A percentile compares a stretch with the other conserved stretches of the same genome.
Conservation (phyloP, 352 stramenopile genomes). For the Globisporangium camurandrum region DNA sequence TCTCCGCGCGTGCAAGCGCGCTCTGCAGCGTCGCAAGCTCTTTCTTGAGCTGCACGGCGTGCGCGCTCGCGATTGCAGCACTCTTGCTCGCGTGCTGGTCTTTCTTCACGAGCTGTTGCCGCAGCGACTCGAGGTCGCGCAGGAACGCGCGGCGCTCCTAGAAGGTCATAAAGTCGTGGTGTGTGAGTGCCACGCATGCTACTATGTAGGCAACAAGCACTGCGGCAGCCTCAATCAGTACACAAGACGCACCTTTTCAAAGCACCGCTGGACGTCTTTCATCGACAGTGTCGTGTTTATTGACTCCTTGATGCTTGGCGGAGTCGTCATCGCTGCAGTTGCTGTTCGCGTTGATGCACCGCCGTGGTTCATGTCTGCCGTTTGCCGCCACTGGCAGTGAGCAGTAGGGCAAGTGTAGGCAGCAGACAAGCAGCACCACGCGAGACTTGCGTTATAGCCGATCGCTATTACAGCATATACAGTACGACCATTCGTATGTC, state of each 20-base stretch:
- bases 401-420: too few species aligned
- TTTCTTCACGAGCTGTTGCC: conserved; percentile 72
- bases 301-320: conserved; percentile 3
- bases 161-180: too few species aligned
- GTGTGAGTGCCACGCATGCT: not conserved
- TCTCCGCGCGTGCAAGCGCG: conserved; percentile 31
- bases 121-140: conserved; percentile 61
- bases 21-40: conserved; percentile 57
- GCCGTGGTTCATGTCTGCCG: too few species aligned
- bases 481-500: too few species aligned
- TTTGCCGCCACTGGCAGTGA: too few species aligned
- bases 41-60: conserved; percentile 70
- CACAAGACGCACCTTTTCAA: conserved; percentile 41
- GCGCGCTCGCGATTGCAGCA: conserved; percentile 40
- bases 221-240: not conserved
- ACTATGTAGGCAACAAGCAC: not conserved
- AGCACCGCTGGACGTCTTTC: conserved; percentile 67
- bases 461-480: too few species aligned
- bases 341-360: not conserved
- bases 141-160: conserved; percentile 63
- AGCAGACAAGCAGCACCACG: too few species aligned
- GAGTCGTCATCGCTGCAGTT: conserved; percentile 12
- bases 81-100: conserved; percentile 44
- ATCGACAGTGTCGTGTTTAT: conserved; percentile 40
- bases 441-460: too few species aligned